Conservation (phyloP, 2,329 filamentous ascomycete species). For the Fusarium sp. region DNA sequence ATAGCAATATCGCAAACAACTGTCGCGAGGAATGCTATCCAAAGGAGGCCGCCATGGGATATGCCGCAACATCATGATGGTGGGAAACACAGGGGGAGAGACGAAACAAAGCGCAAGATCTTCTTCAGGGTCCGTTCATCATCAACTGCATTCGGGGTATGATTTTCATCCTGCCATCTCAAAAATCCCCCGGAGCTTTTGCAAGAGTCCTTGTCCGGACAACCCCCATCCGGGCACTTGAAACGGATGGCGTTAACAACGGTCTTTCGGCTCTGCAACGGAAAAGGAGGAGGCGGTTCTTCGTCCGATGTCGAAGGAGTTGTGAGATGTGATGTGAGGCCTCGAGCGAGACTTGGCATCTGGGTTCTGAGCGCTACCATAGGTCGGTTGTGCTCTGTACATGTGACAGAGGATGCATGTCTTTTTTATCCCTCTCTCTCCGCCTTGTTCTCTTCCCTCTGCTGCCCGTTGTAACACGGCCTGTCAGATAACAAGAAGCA, state of each 20-base stretch:
- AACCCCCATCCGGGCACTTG: conserved; percentile 5
- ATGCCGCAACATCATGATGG: background rate
- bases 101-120: conserved; percentile 5
- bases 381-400: background rate
- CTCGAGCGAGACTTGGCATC: conserved; percentile 6
- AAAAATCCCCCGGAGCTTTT: background rate
- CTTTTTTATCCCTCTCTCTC: background rate
- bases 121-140: conserved; percentile 1
- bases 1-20: background rate
- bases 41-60: background rate
- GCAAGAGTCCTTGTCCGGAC: background rate
- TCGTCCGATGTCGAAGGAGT: background rate
- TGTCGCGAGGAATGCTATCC: background rate
- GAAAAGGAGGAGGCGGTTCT: background rate
- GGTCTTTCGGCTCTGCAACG: background rate
- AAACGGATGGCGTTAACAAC: conserved; percentile 5
- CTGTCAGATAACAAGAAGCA: conserved; percentile 4
- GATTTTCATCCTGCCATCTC: conserved; percentile 1
- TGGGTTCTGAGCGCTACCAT: background rate
- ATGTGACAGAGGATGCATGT: conserved; percentile 3
- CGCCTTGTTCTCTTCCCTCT: background rate
- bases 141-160: conserved; percentile 7
- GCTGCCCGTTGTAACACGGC: background rate
- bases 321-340: background rate
- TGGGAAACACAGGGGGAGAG: background rate